A percentile compares a stretch with the other conserved stretches of the same genome.
These are phyloP conservation scores for Venturia oleaginea DNA, from an alignment of 2,329 filamentous ascomycete genomes.

Conservation along the genomic window DNA sequence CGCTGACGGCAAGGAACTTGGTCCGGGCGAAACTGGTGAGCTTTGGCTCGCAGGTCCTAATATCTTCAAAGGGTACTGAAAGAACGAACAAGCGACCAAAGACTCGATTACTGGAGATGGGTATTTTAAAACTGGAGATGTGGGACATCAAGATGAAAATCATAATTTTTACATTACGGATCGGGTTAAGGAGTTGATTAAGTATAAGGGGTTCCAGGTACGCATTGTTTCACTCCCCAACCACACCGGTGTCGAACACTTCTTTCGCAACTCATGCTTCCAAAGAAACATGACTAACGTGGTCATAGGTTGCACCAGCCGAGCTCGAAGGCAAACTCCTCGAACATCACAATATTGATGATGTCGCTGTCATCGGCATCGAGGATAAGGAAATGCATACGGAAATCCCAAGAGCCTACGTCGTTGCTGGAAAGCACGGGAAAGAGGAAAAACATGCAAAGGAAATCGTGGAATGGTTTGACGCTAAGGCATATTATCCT, in stretches of 20 bases:
- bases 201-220: slow-evolving; percentile 63
- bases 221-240: too few relatives aligned
- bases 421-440: slow-evolving; percentile 33
- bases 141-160: slow-evolving; percentile 55
- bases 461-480: slow-evolving; percentile 13
- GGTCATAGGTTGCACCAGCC: slow-evolving; percentile 42
- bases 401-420: slow-evolving; percentile 59
- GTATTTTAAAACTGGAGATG: slow-evolving; percentile 56
- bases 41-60: slow-evolving; percentile 70
- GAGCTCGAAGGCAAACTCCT: slow-evolving; percentile 51
- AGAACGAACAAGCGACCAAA: slow-evolving; percentile 60
- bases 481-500: neutral
- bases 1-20: slow-evolving; percentile 47
- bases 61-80: slow-evolving; percentile 56
- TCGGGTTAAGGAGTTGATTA: slow-evolving; percentile 62
- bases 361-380: slow-evolving; percentile 55
- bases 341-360: slow-evolving; percentile 41
- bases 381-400: slow-evolving; percentile 53
- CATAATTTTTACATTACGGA: slow-evolving; percentile 89
- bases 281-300: slow-evolving; percentile 34
- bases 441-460: slow-evolving; percentile 8
- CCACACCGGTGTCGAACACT: neutral
- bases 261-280: slow-evolving; percentile 24
- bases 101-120: slow-evolving; percentile 67
- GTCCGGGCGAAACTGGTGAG: slow-evolving; percentile 49